A percentile compares a stretch with the other conserved stretches of the same genome.
These are phyloP conservation scores for Podaxis sp. DNA, from an alignment of 768 basidiomycete species.

Conservation along the genomic window DNA sequence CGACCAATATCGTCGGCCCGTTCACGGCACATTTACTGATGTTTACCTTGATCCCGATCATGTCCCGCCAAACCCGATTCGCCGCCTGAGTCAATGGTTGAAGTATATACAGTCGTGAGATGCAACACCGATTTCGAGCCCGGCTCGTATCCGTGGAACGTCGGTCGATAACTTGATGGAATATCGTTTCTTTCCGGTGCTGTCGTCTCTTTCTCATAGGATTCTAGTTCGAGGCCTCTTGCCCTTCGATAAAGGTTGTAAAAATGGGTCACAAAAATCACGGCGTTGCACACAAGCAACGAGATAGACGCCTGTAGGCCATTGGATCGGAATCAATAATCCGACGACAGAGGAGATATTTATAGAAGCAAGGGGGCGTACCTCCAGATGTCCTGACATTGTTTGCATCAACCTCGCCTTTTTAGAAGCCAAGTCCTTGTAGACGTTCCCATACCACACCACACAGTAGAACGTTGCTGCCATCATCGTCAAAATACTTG, in stretches of 20 bases:
- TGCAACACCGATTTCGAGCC: not conserved
- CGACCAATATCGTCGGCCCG: not conserved
- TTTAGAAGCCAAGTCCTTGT: not conserved
- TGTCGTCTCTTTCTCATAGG: not conserved
- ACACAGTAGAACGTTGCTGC: not conserved
- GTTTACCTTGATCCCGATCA: not conserved
- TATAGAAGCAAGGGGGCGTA: not conserved
- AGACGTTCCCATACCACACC: not conserved
- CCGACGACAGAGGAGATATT: not conserved
- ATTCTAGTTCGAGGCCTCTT: not conserved
- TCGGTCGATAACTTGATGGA: not conserved
- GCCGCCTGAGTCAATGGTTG: not conserved
- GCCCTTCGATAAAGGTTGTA: not conserved
- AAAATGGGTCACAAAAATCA: not conserved
- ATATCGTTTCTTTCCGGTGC: not conserved
- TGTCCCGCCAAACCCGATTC: not conserved
- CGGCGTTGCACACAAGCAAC: not conserved
- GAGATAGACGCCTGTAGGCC: not conserved
- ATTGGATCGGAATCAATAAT: not conserved
- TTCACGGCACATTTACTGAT: not conserved
- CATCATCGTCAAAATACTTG: not conserved
- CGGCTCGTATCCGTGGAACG: not conserved
- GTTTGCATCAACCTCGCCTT: not conserved
- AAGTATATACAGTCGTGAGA: not conserved
- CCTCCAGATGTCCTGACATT: not conserved